These are phyloP conservation scores for Aspergillus japonicus DNA, from an alignment of 2,329 filamentous ascomycete species.

Conservation along the genomic window DNA sequence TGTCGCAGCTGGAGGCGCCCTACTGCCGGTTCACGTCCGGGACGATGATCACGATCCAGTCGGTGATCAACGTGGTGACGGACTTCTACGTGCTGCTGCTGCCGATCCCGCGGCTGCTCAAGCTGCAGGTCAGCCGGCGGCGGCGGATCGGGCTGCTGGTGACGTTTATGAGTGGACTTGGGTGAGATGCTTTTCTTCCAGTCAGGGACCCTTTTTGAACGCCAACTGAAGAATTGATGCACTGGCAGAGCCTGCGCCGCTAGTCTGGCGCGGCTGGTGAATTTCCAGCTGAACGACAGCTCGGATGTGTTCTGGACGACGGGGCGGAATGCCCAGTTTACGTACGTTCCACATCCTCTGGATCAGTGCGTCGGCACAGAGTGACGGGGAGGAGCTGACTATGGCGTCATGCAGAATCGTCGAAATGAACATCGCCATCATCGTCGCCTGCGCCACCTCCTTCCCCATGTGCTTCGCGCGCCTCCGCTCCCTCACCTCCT, in stretches of 20 bases:
- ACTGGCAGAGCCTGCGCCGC: not conserved
- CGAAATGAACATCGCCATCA: slow-evolving; percentile 6
- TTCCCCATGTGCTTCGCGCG: slow-evolving; percentile 2
- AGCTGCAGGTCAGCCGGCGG: not conserved
- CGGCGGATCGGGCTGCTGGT: not conserved
- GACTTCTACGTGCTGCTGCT: slow-evolving; percentile 6
- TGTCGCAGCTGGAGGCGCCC: not conserved
- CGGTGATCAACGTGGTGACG: slow-evolving; percentile 1
- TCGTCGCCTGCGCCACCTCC: slow-evolving; percentile 4
- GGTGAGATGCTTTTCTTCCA: not conserved
- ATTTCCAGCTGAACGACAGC: not conserved
- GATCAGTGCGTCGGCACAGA: not conserved
- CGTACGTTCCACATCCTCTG: not conserved
- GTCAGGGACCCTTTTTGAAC: too few relatives aligned
- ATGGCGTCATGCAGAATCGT: not conserved
- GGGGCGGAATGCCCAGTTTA: slow-evolving; percentile 1
- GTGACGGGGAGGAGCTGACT: not conserved
- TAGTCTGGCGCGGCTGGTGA: slow-evolving; percentile 3
- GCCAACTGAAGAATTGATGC: too few relatives aligned
- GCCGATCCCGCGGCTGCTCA: not conserved
- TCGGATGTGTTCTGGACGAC: not conserved
- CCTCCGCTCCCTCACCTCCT: not conserved
- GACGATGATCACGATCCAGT: not conserved
- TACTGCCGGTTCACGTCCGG: not conserved
- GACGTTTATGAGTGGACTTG: not conserved